Evolutionary conservation across 495 filamentous ascomycete genomes (phyloP).

Genomic region (Astrothelium macrocarpum): DNA sequence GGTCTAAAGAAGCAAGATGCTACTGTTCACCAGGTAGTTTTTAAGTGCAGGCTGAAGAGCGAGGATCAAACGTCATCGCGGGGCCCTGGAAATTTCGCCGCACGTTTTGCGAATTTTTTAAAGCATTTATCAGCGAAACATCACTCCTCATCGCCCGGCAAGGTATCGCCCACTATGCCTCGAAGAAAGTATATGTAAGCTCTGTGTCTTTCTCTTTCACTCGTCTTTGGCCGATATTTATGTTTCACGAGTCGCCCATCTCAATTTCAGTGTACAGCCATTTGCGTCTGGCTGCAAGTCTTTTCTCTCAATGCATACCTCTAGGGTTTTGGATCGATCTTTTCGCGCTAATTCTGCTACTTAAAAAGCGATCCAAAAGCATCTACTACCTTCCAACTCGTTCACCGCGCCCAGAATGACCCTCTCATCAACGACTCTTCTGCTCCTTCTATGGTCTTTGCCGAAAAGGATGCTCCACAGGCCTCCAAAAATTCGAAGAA

Average conservation of each 20-base stretch:
- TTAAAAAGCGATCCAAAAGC: conserved; percentile 42
- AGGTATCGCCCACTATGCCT: conserved; percentile 60
- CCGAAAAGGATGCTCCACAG: conserved; percentile 36
- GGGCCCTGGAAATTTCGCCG: not conserved
- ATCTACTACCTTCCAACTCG: conserved; percentile 83
- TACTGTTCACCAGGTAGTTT: too few species aligned
- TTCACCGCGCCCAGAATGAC: conserved; percentile 94
- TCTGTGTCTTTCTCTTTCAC: not conserved
- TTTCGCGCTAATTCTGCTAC: not conserved
- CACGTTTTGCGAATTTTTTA: not conserved
- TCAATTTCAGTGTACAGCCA: not conserved
- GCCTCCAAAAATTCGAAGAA: conserved; percentile 36
- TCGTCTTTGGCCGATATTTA: not conserved
- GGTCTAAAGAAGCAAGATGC: conserved; percentile 5
- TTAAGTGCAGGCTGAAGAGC: not conserved
- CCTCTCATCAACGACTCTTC: conserved; percentile 81
- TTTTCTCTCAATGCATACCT: too few species aligned
- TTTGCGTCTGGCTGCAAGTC: not conserved
- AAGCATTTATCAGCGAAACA: too few species aligned
- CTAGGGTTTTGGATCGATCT: too few species aligned
- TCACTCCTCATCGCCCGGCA: too few species aligned
- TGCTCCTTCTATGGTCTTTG: conserved; percentile 74
- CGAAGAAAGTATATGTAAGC: conserved; percentile 85
- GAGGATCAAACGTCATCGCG: not conserved
- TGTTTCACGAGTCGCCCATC: not conserved